Conservation (phyloP, 164 flowering plant species). For the Annona squamosa region DNA sequence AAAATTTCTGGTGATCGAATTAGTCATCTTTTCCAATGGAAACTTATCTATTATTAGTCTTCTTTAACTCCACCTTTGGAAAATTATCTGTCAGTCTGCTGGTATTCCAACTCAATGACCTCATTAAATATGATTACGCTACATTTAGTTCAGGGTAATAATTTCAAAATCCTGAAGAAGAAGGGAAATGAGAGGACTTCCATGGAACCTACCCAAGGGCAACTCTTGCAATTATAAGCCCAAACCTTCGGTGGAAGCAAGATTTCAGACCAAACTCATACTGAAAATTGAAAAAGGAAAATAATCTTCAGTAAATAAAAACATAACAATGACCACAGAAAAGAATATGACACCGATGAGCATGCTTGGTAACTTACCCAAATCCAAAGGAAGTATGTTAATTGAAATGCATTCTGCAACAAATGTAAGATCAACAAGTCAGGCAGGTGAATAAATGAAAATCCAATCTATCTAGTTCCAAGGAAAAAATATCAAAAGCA, state of each 20-base stretch:
- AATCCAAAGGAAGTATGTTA: slow-evolving; percentile 89
- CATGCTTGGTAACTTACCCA: slow-evolving; percentile 49
- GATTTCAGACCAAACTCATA: slow-evolving; percentile 53
- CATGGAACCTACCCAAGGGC: slow-evolving; percentile 53
- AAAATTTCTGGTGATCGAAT: too few relatives aligned
- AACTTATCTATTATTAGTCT: too few relatives aligned
- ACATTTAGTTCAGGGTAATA: too few relatives aligned
- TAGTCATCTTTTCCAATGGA: too few relatives aligned
- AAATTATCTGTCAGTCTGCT: too few relatives aligned
- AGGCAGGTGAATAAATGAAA: neutral
- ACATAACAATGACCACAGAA: neutral
- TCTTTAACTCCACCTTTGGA: too few relatives aligned
- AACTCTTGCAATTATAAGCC: slow-evolving; percentile 44
- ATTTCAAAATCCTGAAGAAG: neutral
- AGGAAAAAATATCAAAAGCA: neutral
- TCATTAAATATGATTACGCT: too few relatives aligned
- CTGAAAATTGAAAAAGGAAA: slow-evolving; percentile 28
- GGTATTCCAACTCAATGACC: too few relatives aligned
- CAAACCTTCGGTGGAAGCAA: slow-evolving; percentile 39
- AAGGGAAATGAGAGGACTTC: neutral
- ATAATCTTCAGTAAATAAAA: neutral
- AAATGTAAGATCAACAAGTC: slow-evolving; percentile 6
- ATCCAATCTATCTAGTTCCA: slow-evolving; percentile 1
- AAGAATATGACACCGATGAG: neutral
- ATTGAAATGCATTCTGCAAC: slow-evolving; percentile 84